Conservation (phyloP, 2,329 filamentous ascomycete genomes). For the Ceratocystis variospora region DNA sequence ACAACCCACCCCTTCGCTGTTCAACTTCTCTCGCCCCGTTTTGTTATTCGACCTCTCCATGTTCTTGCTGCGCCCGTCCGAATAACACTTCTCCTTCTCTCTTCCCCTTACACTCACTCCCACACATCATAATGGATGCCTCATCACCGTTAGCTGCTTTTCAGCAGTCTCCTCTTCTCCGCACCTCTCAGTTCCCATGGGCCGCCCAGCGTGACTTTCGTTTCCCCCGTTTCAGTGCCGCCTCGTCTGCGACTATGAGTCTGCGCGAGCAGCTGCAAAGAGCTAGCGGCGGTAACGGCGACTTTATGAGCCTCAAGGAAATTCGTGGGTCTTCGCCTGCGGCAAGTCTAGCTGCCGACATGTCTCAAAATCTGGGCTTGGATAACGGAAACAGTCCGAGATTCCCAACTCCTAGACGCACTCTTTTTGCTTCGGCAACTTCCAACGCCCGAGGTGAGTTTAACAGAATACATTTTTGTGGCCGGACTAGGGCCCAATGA, state of each 20-base stretch:
- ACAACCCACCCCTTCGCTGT: neutral
- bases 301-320: slow-evolving; percentile 73
- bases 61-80: neutral
- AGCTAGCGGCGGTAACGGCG: slow-evolving; percentile 33
- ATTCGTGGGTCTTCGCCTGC: slow-evolving; percentile 79
- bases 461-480: neutral
- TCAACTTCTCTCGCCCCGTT: neutral
- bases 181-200: slow-evolving; percentile 36
- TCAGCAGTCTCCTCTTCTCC: slow-evolving; percentile 54
- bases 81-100: neutral
- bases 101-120: neutral
- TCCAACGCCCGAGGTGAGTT: slow-evolving; percentile 4
- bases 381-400: slow-evolving; percentile 54
- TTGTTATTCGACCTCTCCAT: neutral
- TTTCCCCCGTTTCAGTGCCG: slow-evolving; percentile 39
- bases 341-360: slow-evolving; percentile 77
- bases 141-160: slow-evolving; percentile 90
- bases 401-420: slow-evolving; percentile 31
- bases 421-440: slow-evolving; percentile 29
- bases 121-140: slow-evolving; percentile 58
- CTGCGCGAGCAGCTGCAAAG: slow-evolving; percentile 60
- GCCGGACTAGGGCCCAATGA: too few relatives aligned
- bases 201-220: slow-evolving; percentile 32
- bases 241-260: slow-evolving; percentile 50
- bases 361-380: slow-evolving; percentile 94